Evolutionary conservation across 768 basidiomycete genomes (phyloP).

Genomic region (Aureoboletus auriporus): DNA sequence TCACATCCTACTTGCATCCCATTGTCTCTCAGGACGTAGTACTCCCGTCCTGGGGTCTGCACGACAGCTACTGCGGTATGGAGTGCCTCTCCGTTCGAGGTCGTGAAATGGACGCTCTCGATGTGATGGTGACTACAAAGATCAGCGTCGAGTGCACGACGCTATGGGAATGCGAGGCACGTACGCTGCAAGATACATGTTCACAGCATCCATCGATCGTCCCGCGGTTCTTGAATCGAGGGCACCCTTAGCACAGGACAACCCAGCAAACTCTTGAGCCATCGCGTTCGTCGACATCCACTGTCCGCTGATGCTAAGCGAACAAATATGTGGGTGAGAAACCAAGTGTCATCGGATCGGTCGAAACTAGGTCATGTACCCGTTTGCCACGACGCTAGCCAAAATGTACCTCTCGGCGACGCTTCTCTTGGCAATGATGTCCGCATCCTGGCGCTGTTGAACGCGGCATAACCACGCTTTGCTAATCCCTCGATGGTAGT

Average conservation of each 20-base stretch:
- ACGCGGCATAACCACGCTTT: conserved; percentile 55
- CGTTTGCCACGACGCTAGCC: conserved; percentile 70
- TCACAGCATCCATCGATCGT: conserved; percentile 40
- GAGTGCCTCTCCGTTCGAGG: conserved; percentile 37
- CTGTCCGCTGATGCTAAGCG: conserved; percentile 57
- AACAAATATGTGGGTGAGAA: conserved; percentile 4
- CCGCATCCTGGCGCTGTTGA: conserved; percentile 34
- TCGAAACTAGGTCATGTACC: conserved; percentile 34
- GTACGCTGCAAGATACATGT: conserved; percentile 65
- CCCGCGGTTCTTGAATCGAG: conserved; percentile 14
- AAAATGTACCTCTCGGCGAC: conserved; percentile 64
- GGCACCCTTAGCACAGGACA: conserved; percentile 18
- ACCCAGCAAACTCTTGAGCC: conserved; percentile 65
- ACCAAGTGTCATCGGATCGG: not conserved
- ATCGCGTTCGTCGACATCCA: conserved; percentile 69
- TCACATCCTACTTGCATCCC: conserved; percentile 76
- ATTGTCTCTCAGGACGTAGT: conserved; percentile 67
- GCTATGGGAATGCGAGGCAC: conserved; percentile 15
- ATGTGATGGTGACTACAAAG: conserved; percentile 63
- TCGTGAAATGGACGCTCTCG: conserved; percentile 68
- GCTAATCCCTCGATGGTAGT: conserved; percentile 66
- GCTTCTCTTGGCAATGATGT: conserved; percentile 37
- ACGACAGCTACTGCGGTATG: conserved; percentile 65
- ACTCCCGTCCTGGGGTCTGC: conserved; percentile 66
- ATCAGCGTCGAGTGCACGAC: not conserved